These are phyloP conservation scores for Lactifluus subvellereus DNA, from an alignment of 768 basidiomycete species.

Conservation along the genomic window DNA sequence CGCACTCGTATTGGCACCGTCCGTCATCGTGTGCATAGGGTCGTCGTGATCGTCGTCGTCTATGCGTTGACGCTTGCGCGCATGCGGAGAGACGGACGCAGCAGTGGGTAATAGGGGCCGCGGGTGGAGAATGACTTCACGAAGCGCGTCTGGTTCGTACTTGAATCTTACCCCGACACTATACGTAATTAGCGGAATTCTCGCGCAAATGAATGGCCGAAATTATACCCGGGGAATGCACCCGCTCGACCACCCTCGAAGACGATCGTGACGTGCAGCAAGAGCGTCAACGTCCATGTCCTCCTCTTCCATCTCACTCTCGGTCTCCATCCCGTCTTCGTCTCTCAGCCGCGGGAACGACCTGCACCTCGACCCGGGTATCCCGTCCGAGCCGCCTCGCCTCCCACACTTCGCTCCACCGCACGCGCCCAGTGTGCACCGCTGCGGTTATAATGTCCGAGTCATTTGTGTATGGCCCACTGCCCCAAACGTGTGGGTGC, in stretches of 20 bases:
- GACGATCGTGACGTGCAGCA: constrained; percentile 21
- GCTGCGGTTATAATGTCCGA: too few species aligned
- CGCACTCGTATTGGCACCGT: neutral
- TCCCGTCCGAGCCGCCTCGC: too few species aligned
- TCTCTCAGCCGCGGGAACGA: too few species aligned
- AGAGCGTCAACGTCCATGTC: constrained; percentile 16
- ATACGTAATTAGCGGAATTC: neutral
- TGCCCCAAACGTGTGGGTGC: too few species aligned
- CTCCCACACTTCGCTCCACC: too few species aligned
- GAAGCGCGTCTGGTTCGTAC: constrained; percentile 29
- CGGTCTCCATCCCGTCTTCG: constrained; percentile 4
- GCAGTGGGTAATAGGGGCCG: neutral
- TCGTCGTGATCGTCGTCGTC: constrained; percentile 5
- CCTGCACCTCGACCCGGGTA: too few species aligned
- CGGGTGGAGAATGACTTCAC: constrained; percentile 26
- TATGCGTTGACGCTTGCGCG: constrained; percentile 23
- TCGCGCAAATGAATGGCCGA: too few species aligned
- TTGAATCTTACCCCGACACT: constrained; percentile 27
- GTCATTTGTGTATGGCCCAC: too few species aligned
- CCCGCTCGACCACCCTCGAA: constrained; percentile 14
- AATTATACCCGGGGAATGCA: constrained; percentile 16
- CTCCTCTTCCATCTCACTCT: constrained; percentile 14
- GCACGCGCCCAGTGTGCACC: too few species aligned
- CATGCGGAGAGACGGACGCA: constrained; percentile 3
- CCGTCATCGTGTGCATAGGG: neutral